Percentiles rank a stretch among this genome's conserved stretches.
Evolutionary conservation across 228 moss, liverwort and hornwort genomes (phyloP).

Genomic region (Sphagnum magellanicum): DNA sequence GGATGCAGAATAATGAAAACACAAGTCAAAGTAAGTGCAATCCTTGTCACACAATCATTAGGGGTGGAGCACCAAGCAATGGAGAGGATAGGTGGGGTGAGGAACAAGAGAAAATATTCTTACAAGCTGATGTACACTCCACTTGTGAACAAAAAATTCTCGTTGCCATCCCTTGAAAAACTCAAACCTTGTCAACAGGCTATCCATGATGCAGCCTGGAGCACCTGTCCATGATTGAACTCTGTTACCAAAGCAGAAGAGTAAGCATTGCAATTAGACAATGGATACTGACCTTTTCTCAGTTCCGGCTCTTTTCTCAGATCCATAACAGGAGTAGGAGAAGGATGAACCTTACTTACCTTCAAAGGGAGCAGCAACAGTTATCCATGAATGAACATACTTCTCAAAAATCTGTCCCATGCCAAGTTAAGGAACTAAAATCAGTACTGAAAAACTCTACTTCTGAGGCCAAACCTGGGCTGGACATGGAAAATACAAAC

Average conservation of each 20-base stretch:
- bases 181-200: constrained; percentile 86
- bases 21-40: no score
- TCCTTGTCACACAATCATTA: no score
- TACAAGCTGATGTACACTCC: constrained; percentile 99
- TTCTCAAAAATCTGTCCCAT: constrained; percentile 74
- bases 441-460: no score
- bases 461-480: no score
- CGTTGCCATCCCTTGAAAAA: constrained; percentile 99
- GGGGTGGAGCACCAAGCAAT: no score
- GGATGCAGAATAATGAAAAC: no score
- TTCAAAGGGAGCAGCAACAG: constrained; percentile 91
- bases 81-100: background rate
- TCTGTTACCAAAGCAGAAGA: no score
- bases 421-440: background rate
- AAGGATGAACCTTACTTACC: constrained; percentile 20
- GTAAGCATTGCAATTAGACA: no score
- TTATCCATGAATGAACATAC: constrained; percentile 91
- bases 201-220: constrained; percentile 92
- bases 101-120: constrained; percentile 6
- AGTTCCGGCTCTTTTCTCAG: no score
- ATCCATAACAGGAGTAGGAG: no score
- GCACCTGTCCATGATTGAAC: constrained; percentile 52
- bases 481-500: no score
- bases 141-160: constrained; percentile 91
- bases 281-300: no score